A percentile compares a stretch with the other conserved stretches of the same genome.
These are phyloP conservation scores for Alternaria triticimaculans DNA, from an alignment of 2,329 filamentous ascomycete genomes.

Conservation along the genomic window DNA sequence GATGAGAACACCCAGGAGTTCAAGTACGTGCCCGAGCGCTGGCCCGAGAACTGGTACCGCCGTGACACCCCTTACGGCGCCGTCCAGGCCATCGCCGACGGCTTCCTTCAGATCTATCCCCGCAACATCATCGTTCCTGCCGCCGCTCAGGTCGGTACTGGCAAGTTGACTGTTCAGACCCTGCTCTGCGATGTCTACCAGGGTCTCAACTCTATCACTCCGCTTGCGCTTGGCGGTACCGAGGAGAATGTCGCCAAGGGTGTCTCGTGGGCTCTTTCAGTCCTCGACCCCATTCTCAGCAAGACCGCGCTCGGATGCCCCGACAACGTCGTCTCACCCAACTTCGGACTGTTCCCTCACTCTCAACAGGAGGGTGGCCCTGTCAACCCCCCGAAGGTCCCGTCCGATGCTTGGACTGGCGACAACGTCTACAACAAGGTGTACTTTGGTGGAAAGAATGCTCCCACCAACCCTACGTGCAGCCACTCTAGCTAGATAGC, in stretches of 20 bases:
- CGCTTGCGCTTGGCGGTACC: constrained; percentile 36
- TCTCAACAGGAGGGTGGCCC: constrained; percentile 37
- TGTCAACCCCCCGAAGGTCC: constrained; percentile 28
- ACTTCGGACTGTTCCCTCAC: constrained; percentile 39
- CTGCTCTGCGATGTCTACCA: constrained; percentile 46
- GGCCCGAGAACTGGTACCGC: constrained; percentile 62
- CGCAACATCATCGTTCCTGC: constrained; percentile 40
- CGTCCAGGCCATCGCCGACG: constrained; percentile 44
- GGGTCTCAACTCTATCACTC: constrained; percentile 46
- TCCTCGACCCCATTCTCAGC: constrained; percentile 37
- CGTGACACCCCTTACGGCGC: constrained; percentile 56
- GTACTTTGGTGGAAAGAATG: constrained; percentile 32
- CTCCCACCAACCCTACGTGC: constrained; percentile 31
- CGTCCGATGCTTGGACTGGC: constrained; percentile 33
- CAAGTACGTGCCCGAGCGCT: constrained; percentile 57
- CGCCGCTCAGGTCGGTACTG: constrained; percentile 38
- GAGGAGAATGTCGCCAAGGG: constrained; percentile 26
- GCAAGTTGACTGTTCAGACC: constrained; percentile 39
- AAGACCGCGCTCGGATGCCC: constrained; percentile 46
- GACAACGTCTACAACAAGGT: constrained; percentile 48
- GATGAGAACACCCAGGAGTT: constrained; percentile 53
- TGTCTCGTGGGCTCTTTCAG: constrained; percentile 38
- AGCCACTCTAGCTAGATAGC: not conserved
- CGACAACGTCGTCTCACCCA: constrained; percentile 28
- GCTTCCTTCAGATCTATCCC: constrained; percentile 43